Conservation (phyloP, 148 eudicot species). For the Fagopyrum tataricum region DNA sequence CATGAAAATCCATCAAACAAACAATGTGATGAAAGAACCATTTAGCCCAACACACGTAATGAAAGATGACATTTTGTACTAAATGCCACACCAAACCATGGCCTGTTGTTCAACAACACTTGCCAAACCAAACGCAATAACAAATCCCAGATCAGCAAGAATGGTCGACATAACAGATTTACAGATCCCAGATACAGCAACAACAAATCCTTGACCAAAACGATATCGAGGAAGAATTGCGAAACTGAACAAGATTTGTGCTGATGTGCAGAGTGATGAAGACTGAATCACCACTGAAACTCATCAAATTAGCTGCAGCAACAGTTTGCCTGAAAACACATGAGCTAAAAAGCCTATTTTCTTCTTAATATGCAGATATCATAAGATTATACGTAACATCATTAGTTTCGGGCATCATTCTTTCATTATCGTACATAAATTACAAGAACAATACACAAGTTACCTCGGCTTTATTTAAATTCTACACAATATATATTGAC, state of each 20-base stretch:
- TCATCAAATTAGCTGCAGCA: constrained; percentile 19
- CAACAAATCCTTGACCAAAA: constrained; percentile 21
- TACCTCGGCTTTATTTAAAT: not conserved
- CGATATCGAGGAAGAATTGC: no score
- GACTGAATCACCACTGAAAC: not conserved
- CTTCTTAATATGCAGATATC: constrained; percentile 71
- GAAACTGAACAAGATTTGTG: not conserved
- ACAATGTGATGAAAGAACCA: no score
- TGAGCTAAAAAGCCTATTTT: constrained; percentile 61
- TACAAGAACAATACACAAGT: not conserved
- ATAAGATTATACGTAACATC: constrained; percentile 65
- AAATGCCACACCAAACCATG: no score
- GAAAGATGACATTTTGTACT: no score
- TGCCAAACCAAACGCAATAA: no score
- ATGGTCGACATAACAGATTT: not conserved
- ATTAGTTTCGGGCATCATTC: constrained; percentile 43
- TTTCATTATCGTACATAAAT: not conserved
- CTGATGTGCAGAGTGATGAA: not conserved
- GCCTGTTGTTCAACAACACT: no score
- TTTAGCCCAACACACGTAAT: no score
- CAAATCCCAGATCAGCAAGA: no score
- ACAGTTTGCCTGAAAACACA: no score
- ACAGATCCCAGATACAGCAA: constrained; percentile 51
- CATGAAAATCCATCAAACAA: no score
- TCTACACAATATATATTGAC: not conserved